phyloP scores from a whole-genome alignment of 75 land plant species.

The Selaginella moellendorffii region DNA sequence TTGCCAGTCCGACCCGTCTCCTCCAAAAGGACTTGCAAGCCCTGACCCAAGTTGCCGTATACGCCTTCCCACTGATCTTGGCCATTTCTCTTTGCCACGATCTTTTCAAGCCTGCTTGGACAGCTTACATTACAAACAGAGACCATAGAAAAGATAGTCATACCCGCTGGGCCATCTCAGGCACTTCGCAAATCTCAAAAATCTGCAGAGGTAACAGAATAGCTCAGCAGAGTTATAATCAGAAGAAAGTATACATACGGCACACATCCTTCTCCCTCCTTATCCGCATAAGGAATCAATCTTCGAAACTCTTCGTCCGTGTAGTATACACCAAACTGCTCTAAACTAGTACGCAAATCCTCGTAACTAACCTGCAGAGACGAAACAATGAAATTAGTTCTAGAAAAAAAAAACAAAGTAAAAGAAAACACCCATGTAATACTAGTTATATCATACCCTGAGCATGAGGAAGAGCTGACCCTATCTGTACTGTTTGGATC shows the following conservation, averaged over 20 bases:
- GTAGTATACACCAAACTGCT: background rate
- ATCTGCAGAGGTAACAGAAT: background rate
- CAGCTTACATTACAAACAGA: background rate
- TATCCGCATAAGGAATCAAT: slow-evolving; percentile 5
- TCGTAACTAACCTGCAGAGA: slow-evolving; percentile 6
- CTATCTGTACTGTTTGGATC: background rate
- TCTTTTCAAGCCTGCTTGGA: background rate
- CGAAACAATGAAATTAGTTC: background rate
- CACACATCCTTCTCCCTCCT: slow-evolving; percentile 3
- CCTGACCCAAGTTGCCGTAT: slow-evolving; percentile 10
- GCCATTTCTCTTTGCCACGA: background rate
- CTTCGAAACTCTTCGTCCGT: background rate
- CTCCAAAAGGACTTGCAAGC: slow-evolving; percentile 12
- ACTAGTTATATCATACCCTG: background rate
- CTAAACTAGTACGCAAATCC: slow-evolving; percentile 8
- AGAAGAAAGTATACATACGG: background rate
- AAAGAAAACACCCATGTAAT: too few relatives aligned
- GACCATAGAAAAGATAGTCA: background rate
- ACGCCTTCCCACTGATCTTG: background rate
- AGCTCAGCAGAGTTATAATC: background rate
- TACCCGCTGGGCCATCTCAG: slow-evolving; percentile 1
- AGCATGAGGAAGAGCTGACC: slow-evolving; percentile 6
- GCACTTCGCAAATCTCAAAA: background rate
- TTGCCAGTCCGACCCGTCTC: background rate
- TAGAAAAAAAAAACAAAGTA: background rate